phyloP scores from a whole-genome alignment of 2,329 filamentous ascomycete genomes.

The Allantophomopsis cytisporea region DNA sequence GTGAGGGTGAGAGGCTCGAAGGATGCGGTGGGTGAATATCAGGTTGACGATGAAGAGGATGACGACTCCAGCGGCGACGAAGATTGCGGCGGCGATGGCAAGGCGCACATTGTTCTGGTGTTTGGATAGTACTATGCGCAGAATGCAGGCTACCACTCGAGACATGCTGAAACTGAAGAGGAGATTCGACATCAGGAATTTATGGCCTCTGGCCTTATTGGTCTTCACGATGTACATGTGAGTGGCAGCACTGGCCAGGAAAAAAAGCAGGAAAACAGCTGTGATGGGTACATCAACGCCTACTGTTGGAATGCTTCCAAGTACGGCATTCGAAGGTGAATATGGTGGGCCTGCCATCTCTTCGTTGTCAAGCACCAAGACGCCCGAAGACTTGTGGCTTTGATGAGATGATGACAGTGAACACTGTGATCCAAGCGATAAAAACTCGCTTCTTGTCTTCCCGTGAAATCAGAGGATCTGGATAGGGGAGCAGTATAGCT shows the following conservation, averaged over 20 bases:
- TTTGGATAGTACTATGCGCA: constrained; percentile 46
- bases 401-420: too few relatives aligned
- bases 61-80: constrained; percentile 29
- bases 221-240: constrained; percentile 45
- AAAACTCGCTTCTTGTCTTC: too few relatives aligned
- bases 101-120: background rate
- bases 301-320: constrained; percentile 42
- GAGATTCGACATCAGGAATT: constrained; percentile 44
- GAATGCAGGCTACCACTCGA: constrained; percentile 11
- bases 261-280: constrained; percentile 46
- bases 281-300: constrained; percentile 50
- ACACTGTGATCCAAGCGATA: too few relatives aligned
- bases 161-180: constrained; percentile 44
- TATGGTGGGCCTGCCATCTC: constrained; percentile 5
- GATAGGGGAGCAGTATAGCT: too few relatives aligned
- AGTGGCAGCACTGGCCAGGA: constrained; percentile 32
- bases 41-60: constrained; percentile 67
- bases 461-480: too few relatives aligned
- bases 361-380: too few relatives aligned
- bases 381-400: too few relatives aligned
- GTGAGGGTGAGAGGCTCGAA: constrained; percentile 57
- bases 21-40: constrained; percentile 60
- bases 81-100: constrained; percentile 1
- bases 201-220: constrained; percentile 36
- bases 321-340: constrained; percentile 24